phyloP scores from a whole-genome alignment of 352 stramenopile species.

The Globisporangium parvum region DNA sequence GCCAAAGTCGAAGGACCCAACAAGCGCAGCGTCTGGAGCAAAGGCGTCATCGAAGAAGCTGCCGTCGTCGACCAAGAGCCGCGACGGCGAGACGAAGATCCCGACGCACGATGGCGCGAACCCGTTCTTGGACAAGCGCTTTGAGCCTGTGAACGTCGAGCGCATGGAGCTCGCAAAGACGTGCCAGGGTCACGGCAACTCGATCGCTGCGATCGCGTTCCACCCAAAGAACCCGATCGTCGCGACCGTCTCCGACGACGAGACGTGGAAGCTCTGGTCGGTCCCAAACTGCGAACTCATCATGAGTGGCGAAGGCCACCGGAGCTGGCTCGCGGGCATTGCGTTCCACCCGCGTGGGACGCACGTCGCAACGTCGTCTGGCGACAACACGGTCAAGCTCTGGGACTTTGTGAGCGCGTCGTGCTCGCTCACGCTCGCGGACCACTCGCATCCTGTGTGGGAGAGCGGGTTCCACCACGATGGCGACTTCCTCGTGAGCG shows the following conservation, averaged over 20 bases:
- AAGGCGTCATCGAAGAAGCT: conserved; percentile 16
- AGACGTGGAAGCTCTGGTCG: conserved; percentile 94
- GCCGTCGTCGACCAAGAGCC: conserved; percentile 22
- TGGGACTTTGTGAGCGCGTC: conserved; percentile 91
- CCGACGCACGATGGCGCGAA: conserved; percentile 58
- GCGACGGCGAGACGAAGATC: conserved; percentile 53
- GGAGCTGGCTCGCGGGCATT: conserved; percentile 88
- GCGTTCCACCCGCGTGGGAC: conserved; percentile 90
- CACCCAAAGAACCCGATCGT: conserved; percentile 91
- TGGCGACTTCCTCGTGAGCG: conserved; percentile 89
- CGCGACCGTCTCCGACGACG: conserved; percentile 91
- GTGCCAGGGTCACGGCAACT: conserved; percentile 89
- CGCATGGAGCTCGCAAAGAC: conserved; percentile 83
- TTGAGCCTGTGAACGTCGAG: conserved; percentile 58
- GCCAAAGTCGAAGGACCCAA: conserved; percentile 6
- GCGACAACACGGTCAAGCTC: conserved; percentile 93
- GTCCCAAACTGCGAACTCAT: conserved; percentile 90
- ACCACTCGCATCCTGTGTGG: conserved; percentile 94
- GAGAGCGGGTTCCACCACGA: conserved; percentile 91
- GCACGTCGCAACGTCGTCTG: conserved; percentile 88
- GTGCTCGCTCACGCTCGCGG: conserved; percentile 86
- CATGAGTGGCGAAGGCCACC: conserved; percentile 93
- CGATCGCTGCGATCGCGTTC: conserved; percentile 86
- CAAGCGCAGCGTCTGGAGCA: not conserved
- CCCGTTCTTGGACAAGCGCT: conserved; percentile 66